phyloP scores from a whole-genome alignment of 2,329 filamentous ascomycete species.

The Zymoseptoria passerinii region DNA sequence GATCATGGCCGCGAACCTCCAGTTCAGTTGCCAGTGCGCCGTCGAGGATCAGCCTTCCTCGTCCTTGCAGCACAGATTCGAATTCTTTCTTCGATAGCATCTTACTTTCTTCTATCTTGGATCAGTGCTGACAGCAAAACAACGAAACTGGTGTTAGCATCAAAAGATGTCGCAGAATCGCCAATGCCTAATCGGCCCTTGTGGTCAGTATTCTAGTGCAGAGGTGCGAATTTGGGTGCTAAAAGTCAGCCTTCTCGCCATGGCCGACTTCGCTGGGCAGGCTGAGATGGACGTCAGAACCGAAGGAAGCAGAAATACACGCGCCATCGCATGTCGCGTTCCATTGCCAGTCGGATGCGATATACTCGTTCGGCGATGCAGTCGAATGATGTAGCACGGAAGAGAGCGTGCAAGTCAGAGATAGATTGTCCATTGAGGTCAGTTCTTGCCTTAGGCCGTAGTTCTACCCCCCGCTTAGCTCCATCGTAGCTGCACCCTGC shows the following conservation, averaged over 20 bases:
- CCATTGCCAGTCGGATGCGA: neutral
- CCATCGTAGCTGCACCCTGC: neutral
- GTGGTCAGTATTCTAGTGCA: neutral
- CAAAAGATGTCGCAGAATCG: neutral
- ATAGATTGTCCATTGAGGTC: neutral
- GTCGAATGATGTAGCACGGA: neutral
- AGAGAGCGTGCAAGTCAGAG: neutral
- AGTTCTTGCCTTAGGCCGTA: neutral
- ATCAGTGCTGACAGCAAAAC: neutral
- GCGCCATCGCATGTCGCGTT: neutral
- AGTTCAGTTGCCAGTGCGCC: conserved; percentile 43
- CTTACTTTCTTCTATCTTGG: neutral
- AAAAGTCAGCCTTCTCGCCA: neutral
- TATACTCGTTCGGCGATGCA: neutral
- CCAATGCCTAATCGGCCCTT: neutral
- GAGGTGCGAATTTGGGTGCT: neutral
- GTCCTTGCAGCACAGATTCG: conserved; percentile 14
- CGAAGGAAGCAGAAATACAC: neutral
- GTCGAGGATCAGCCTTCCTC: conserved; percentile 34
- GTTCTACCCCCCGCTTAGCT: neutral
- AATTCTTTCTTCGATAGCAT: conserved; percentile 23
- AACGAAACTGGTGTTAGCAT: neutral
- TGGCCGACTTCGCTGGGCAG: neutral
- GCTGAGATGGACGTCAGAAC: neutral
- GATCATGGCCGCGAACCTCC: conserved; percentile 36